Evolutionary conservation across 768 basidiomycete genomes (phyloP), one percentile per base, ranked within the genome.

Genomic region (Tylopilus vinaceipallidus): DNA sequence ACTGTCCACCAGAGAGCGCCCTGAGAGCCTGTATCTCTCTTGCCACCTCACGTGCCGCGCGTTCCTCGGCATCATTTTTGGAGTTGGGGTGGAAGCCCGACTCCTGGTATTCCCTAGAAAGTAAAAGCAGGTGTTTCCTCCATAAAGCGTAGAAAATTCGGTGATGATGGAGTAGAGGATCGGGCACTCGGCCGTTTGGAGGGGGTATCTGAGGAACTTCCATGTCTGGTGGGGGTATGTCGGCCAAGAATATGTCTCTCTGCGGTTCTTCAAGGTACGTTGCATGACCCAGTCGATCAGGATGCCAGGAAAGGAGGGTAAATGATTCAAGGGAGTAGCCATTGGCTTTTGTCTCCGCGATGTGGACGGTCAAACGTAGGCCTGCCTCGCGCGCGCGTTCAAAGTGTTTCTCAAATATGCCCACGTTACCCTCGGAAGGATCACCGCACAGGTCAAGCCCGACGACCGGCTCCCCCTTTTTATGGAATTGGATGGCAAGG

Each of bases 381-480:
- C 87, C 88, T 1, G 77, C 81, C 32, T 63, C 71, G 48, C 77
- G 82, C 1, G 79, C 88, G 39, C 71, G 67, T 11, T 63, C 65
- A 58, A 91, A 80, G 51, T 79, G 72, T 20, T 69, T 68, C 16
- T 65, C 71, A 52, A 87, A 83, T 3, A 59, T 56, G 4, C 68
- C 61, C 62, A 87, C 76, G 55, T 83, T 73, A 0, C 88, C 86
- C 45, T 75, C 73, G 46, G 56, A 61, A 1, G 90, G 90, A 65
- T 91, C 79, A 0, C 91, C 91, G 56, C 90, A 92, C 2, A 94
- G 66, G 66, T 94, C 91, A 3, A 94, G 68, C 4, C 88, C 91
- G 1, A 91, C 84, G 3, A 93, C 72, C 7, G 83, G 73, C 40
- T 82, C 68, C 0, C 88, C 86, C 32, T 75, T 75, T 3, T 62